phyloP scores from a whole-genome alignment of 768 basidiomycete species.

The Suillus placidus region DNA sequence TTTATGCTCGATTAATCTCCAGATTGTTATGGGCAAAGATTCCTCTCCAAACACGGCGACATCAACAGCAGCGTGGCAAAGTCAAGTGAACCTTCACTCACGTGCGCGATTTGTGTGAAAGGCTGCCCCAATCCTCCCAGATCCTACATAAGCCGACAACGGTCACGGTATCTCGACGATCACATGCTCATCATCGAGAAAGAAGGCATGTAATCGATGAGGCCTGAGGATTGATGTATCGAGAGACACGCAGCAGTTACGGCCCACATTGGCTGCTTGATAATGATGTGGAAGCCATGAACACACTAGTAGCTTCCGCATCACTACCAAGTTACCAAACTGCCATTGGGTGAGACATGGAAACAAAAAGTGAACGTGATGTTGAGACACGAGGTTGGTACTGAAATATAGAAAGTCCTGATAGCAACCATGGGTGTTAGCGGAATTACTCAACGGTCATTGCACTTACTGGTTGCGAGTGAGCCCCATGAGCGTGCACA shows the following conservation, averaged over 20 bases:
- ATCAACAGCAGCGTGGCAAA: slow-evolving; percentile 15
- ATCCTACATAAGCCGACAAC: neutral
- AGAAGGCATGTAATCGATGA: neutral
- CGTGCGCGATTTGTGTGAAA: neutral
- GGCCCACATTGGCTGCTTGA: neutral
- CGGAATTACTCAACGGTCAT: neutral
- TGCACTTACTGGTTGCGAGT: neutral
- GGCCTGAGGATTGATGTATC: neutral
- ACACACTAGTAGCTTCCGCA: neutral
- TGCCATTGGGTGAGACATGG: neutral
- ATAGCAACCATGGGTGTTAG: neutral
- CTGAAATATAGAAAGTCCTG: neutral
- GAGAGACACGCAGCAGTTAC: neutral
- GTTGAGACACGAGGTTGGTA: neutral
- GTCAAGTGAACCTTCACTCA: neutral
- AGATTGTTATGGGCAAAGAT: slow-evolving; percentile 27
- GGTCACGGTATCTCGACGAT: neutral
- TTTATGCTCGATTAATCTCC: slow-evolving; percentile 17
- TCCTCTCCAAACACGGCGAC: slow-evolving; percentile 26
- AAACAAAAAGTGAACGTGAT: neutral
- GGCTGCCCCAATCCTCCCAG: neutral
- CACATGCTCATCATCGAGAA: neutral
- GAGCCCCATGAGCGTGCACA: neutral
- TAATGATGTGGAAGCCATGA: neutral
- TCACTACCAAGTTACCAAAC: neutral